Evolutionary conservation across 2,329 filamentous ascomycete species (phyloP).

Genomic region (Penicillium capsulatum): DNA sequence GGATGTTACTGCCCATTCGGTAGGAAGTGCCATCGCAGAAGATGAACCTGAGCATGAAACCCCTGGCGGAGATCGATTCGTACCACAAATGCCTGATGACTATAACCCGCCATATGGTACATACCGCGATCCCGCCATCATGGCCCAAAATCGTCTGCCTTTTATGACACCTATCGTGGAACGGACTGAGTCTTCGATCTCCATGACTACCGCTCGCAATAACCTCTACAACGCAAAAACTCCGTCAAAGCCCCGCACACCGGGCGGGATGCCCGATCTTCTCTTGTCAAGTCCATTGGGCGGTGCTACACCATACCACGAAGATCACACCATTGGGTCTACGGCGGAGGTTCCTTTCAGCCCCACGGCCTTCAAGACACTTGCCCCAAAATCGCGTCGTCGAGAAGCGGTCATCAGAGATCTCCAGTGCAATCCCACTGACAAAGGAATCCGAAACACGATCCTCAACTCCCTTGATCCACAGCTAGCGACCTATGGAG

Average conservation of each 20-base stretch:
- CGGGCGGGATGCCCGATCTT: conserved; percentile 38
- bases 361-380: conserved; percentile 37
- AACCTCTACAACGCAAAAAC: conserved; percentile 67
- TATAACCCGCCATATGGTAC: conserved; percentile 74
- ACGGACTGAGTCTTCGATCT: conserved; percentile 82
- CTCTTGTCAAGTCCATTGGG: conserved; percentile 68
- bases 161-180: conserved; percentile 99
- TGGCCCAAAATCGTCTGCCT: conserved; percentile 84
- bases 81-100: conserved; percentile 75
- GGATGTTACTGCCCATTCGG: conserved; percentile 19
- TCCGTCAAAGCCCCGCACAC: conserved; percentile 57
- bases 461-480: conserved; percentile 74
- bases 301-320: conserved; percentile 56
- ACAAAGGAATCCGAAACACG: conserved; percentile 65
- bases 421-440: conserved; percentile 80
- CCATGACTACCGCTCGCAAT: conserved; percentile 54
- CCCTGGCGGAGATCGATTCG: conserved; percentile 40
- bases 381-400: conserved; percentile 21
- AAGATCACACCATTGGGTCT: conserved; percentile 38
- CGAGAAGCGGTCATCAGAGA: conserved; percentile 72
- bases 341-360: conserved; percentile 37
- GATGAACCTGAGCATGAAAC: conserved; percentile 35
- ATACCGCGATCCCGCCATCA: conserved; percentile 72
- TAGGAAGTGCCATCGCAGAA: conserved; percentile 27
- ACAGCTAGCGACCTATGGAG: conserved; percentile 67